Evolutionary conservation across 257 asterid genomes (phyloP), one percentile per base, ranked within the genome.

Genomic region (Salvia splendens): DNA sequence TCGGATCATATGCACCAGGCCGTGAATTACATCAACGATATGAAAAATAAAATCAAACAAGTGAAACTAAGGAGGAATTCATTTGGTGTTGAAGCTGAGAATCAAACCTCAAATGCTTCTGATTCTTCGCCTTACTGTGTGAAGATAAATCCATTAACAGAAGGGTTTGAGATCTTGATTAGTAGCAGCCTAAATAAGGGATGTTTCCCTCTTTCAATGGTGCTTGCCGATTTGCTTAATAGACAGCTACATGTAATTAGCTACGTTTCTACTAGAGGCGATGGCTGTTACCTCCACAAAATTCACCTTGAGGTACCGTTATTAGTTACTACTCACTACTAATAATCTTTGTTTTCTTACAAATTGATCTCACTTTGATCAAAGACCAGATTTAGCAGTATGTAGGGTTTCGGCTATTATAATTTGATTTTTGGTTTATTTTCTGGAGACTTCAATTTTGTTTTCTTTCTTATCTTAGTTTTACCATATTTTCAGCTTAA

Each of bases 1-100:
- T 62, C 80, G 0, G 89, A 88, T 59, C 86, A 81, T 14, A 67
- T 83, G 65, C 63, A 79, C 9, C 80, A 76, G 54, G 75, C 88
- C 0, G 77, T 67, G 48, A 84, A 45, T 12, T 86, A 86, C 67
- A 88, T 86, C 48, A 75, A 40, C 14, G 41, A 76, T 41, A 67
- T 61, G 83, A 73, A 82, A 55, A 72, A 65, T 12, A 84, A 69
- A 28, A 63, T 81, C 14, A 73, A 73, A 5, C 77, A 77, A 50
- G 45, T 78, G 75, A 16, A 76, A 24, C 32, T 1, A 3, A 58
- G 46, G 67, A 84, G 6, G 14, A n/a, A 6, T 47, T 24, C 30
- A 24, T 24, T 24, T 4, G 33, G 4, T 9, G 2, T 0, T 42
- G 46, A 28, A 8, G 64, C 62, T 14, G 28, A 38, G 20, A 41